Evolutionary conservation across 306 rosid genomes (phyloP), one percentile per base, ranked within the genome.

Genomic region (Betula pendula): DNA sequence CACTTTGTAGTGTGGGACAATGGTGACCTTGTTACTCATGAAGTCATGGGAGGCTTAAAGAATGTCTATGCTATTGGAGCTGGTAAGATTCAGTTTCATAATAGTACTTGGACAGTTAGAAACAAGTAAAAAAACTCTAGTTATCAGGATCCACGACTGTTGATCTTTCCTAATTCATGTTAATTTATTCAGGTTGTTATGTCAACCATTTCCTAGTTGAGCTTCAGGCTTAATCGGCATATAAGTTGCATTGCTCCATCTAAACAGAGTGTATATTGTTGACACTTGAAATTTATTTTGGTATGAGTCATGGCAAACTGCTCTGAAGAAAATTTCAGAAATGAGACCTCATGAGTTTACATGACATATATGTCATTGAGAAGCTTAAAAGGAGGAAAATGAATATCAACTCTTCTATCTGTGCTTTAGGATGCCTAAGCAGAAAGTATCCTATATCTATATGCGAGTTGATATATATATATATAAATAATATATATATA

Each of bases 21-120:
- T 77, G 95, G 89, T 53, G 98, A 94, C 66, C 96, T 94, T 84
- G 90, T 94, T 77, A 94, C 98, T 58, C 98, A 94, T 77, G 98
- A 94, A 92, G 87, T 94, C 22, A 94, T 94, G 98, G 98, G 98
- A 51, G 98, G 98, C 66, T 81, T 94, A 74, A 94, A 94, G 89
- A 94, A 94, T 82, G 98, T 94, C 53, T 94, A 94, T 80, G 98
- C 98, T 71, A 90, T 92, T 78, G 98, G 98, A 80, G 98, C 98
- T 59, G 98, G 98, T 94, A 85, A 82, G 80, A 52, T 83, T 75
- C 20, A 49, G 29, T 52, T 65, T 76, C 74, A 52, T 84, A 66
- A 53, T 53, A 17, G 35, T 42, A 73, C 67, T 58, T 68, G 44
- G 25, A 52, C 62, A 27, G 42, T 68, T 11, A 35, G 38, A 48